Percentiles rank a stretch among this genome's conserved stretches.
These are phyloP conservation scores for Peronospora tabacina DNA, from an alignment of 352 stramenopile genomes.

Conservation along the genomic window DNA sequence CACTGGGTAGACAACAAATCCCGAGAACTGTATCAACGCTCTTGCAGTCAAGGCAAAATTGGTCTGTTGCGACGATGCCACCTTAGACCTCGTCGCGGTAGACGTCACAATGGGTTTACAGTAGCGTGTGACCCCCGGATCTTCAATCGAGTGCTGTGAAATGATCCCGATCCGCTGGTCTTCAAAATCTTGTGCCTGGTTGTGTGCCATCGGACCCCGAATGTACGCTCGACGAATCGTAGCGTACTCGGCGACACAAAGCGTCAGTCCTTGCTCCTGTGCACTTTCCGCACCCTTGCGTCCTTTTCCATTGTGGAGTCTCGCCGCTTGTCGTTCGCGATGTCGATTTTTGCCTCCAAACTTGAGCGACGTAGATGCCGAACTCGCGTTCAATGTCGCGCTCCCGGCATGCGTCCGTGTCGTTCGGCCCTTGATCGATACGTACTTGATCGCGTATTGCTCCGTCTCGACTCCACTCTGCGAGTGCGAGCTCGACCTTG, in stretches of 20 bases:
- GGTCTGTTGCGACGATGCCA: slow-evolving; percentile 6
- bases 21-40: slow-evolving; percentile 55
- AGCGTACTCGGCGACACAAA: slow-evolving; percentile 59
- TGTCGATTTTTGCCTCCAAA: slow-evolving; percentile 37
- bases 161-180: slow-evolving; percentile 60
- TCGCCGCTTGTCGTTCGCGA: slow-evolving; percentile 10
- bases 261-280: slow-evolving; percentile 30
- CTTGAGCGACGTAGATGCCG: slow-evolving; percentile 32
- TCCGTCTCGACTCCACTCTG: slow-evolving; percentile 20
- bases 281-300: slow-evolving; percentile 4
- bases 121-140: slow-evolving; percentile 47
- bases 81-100: slow-evolving; percentile 1
- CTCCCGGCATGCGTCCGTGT: slow-evolving; percentile 15
- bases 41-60: slow-evolving; percentile 32
- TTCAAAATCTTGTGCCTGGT: slow-evolving; percentile 27
- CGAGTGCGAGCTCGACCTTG: slow-evolving; percentile 18
- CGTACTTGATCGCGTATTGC: slow-evolving; percentile 56
- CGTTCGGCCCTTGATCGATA: slow-evolving; percentile 31
- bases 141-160: slow-evolving; percentile 58
- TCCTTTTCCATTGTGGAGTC: slow-evolving; percentile 7
- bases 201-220: slow-evolving; percentile 24
- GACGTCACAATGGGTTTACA: slow-evolving; percentile 48
- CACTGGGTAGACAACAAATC: slow-evolving; percentile 54
- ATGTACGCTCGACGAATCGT: slow-evolving; percentile 44
- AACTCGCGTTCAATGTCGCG: slow-evolving; percentile 7